Evolutionary conservation across 768 basidiomycete species (phyloP).

Genomic region (Agaricus sinodeliciosus): DNA sequence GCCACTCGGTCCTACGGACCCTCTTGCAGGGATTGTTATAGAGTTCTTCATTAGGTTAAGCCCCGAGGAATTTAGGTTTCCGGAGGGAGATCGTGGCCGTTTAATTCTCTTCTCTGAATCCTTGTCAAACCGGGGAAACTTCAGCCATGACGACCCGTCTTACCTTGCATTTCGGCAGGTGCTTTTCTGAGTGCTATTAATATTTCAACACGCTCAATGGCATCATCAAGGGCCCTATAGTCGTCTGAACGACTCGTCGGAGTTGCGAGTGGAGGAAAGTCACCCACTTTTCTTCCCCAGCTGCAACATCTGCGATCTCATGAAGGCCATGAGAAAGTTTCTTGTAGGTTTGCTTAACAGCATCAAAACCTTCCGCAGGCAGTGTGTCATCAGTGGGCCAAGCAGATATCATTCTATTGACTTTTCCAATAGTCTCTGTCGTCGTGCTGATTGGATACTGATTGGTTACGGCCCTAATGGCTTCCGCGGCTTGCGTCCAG

Average conservation of each 20-base stretch:
- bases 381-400: slow-evolving; percentile 71
- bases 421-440: slow-evolving; percentile 58
- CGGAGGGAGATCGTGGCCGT: slow-evolving; percentile 68
- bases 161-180: slow-evolving; percentile 65
- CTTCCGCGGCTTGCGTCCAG: slow-evolving; percentile 64
- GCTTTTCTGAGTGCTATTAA: slow-evolving; percentile 72
- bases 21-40: slow-evolving; percentile 50
- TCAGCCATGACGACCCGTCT: neutral
- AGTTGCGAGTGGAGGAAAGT: neutral
- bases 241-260: neutral
- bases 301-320: slow-evolving; percentile 52
- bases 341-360: slow-evolving; percentile 54
- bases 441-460: slow-evolving; percentile 45
- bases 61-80: slow-evolving; percentile 38
- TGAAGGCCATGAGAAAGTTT: slow-evolving; percentile 55
- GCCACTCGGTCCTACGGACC: slow-evolving; percentile 45
- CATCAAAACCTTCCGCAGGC: slow-evolving; percentile 61
- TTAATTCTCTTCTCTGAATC: slow-evolving; percentile 67
- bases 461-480: slow-evolving; percentile 48
- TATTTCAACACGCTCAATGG: slow-evolving; percentile 61
- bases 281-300: slow-evolving; percentile 59
- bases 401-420: slow-evolving; percentile 62
- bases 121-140: neutral
- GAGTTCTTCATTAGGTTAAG: slow-evolving; percentile 30
- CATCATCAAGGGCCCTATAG: slow-evolving; percentile 61